Evolutionary conservation across 129 eudicot genomes (phyloP), one percentile per base, ranked within the genome.

Genomic region (Tagetes patula): DNA sequence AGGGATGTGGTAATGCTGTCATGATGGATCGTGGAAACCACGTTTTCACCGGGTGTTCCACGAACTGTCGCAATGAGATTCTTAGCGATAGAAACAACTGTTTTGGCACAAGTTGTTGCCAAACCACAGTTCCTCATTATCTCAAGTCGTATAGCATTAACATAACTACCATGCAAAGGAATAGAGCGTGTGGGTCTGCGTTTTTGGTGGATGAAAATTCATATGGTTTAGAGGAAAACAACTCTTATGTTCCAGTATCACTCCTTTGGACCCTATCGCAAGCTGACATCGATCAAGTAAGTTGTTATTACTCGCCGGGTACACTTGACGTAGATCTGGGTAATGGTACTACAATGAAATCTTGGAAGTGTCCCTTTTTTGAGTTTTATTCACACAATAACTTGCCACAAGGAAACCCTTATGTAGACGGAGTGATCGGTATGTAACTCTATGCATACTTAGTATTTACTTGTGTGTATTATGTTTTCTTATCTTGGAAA

Each of bases 141-240:
- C 27, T 20, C 27, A 20, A 20, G 27, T 20, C 42, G 8, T 67
- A 67, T 43, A 32, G 1, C 30, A 67, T 67, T 33, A 32, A 32
- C 50, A 6, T 67, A 14, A 67, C 41, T 20, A 20, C 27, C 27
- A 0, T 20, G 0, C 14, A 46, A 8, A n/a, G 14, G 37, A 63
- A 43, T 6, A 12, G 3, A n/a, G 58, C 3, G 37, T 70, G 74
- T 70, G 63, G 74, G 74, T 70, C 64, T 4, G 63, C 74, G 27
- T 52, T 70, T 3, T 70, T 70, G 48, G 46, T 70, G 64, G 74
- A 70, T 52, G 64, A 50, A 58, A 6, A 36, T 37, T 70, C 74
- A 8, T 40, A 50, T 8, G 63, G n/a, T 64, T 11, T 39, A 39
- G 49, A 13, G 4, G 33, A 37, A 5, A 37, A n/a, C 8, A 52